These are phyloP conservation scores for Colletotrichum sp. DNA, from an alignment of 2,329 filamentous ascomycete species.

Conservation along the genomic window DNA sequence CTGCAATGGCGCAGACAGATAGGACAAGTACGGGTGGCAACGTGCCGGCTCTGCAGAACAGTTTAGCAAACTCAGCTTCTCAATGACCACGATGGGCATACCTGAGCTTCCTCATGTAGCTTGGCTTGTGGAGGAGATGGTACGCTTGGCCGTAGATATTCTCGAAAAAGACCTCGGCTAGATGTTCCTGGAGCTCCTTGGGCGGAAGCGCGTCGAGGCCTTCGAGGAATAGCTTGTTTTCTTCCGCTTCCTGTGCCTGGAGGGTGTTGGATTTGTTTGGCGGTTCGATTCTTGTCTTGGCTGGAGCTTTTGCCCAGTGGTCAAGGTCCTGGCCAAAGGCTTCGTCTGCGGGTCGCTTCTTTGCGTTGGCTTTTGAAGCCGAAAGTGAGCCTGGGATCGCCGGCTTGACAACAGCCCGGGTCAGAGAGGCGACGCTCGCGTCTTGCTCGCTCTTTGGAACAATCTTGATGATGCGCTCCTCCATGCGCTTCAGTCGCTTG, in stretches of 20 bases:
- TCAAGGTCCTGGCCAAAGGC: constrained; percentile 85
- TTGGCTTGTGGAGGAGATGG: constrained; percentile 93
- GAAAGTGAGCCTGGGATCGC: constrained; percentile 63
- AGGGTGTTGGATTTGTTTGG: constrained; percentile 57
- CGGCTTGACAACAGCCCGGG: constrained; percentile 85
- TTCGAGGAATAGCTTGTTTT: constrained; percentile 79
- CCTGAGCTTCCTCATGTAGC: constrained; percentile 88
- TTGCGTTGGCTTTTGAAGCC: constrained; percentile 60
- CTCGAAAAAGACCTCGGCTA: constrained; percentile 95
- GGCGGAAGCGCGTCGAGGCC: constrained; percentile 83
- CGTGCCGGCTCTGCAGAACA: constrained; percentile 65
- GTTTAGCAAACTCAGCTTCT: constrained; percentile 24
- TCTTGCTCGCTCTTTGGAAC: constrained; percentile 87
- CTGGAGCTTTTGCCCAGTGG: constrained; percentile 73
- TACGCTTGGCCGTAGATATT: constrained; percentile 96
- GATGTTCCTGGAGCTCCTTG: constrained; percentile 88
- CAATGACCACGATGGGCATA: constrained; percentile 40
- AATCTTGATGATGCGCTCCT: constrained; percentile 95
- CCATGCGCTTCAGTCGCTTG: constrained; percentile 94
- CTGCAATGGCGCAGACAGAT: constrained; percentile 95
- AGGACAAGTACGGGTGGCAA: constrained; percentile 89
- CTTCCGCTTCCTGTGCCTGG: constrained; percentile 70
- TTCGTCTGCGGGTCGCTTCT: constrained; percentile 85
- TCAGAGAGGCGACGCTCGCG: constrained; percentile 65
- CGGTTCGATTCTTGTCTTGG: constrained; percentile 53